Evolutionary conservation across 352 stramenopile genomes (phyloP), one percentile per base, ranked within the genome.

Genomic region (Phytophthora palmivora): DNA sequence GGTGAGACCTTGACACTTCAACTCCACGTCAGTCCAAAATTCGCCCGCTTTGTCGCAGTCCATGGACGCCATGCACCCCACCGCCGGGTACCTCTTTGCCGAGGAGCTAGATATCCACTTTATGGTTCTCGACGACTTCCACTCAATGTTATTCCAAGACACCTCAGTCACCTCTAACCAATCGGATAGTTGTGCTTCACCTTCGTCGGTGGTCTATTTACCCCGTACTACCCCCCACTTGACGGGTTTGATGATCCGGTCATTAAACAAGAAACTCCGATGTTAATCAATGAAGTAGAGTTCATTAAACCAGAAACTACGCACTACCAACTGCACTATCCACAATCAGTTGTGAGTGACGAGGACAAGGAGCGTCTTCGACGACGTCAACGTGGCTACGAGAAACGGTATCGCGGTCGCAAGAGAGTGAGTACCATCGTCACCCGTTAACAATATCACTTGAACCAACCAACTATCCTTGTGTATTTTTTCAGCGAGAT

Each of bases 391-490:
- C 62, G 74, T 14, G 44, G 53, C 15, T 82, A 82, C 54, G 74
- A 82, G 49, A 77, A 79, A 45, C 53, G 59, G 15, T 82, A 82
- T 51, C 70, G 74, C 14, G 39, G 53, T 32, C 78, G 71, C 56
- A 76, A 75, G 44, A 67, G 61, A 54, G 73, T 87, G 59, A 61
- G 78, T 79, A 54, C 37, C 2, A 36, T 44, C 56, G 16, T 34
- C 12, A 43, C n/a, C n/a, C n/a, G n/a, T 46, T 41, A 26, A 12
- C 0, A 8, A 43, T n/a, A n/a, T 28, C 6, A 6, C 24, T 28
- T 51, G 33, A 50, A 34, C 8, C 56, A 59, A 59, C 21, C 30
- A 19, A 52, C 38, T 60, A 11, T 22, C 8, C 16, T 46, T 70
- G 26, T 56, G 14, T 24, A 16, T 47, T 12, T 54, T 51, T n/a